Evolutionary conservation across 1,284 basidiomycete species (phyloP), one percentile per base, ranked within the genome.

Genomic region (Hypsizygus ulmarius): DNA sequence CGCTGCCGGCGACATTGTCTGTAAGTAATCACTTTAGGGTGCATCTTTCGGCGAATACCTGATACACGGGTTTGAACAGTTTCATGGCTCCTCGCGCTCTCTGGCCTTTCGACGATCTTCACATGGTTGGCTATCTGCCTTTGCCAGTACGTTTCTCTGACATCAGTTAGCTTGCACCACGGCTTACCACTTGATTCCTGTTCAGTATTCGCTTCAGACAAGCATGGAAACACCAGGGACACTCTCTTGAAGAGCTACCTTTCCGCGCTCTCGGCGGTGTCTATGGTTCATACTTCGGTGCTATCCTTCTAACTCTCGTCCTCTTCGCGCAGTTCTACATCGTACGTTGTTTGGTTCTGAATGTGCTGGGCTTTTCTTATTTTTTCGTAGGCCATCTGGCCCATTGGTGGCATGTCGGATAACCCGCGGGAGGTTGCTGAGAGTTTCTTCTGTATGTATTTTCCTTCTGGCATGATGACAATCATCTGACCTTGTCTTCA

Each of bases 261-360:
- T 73, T 68, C 66, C 57, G 55, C 30, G 71, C 72, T 16, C 49
- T 74, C 7, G 70, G 70, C 42, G 72, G 72, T 33, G 64, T 69
- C 16, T 73, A 59, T 12, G 71, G 71, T 15, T 74, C 71, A 2
- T 73, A 68, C 67, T 66, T 73, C 44, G 71, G 72, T 53, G 60
- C 69, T 14, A 57, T 70, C 39, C 66, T 73, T 37, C 56, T 72
- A 36, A 34, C 59, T 37, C 57, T 74, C 12, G 70, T 73, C 19
- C 53, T 73, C 30, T 68, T 74, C 40, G 71, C 70, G 6, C 71
- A 74, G 50, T 73, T 74, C 61, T 74, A 74, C 53, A 64, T 71
- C 30, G 71, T 68, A 47, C 49, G 61, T 58, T 3, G 2, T 18
- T 27, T 9, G 16, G 39, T n/a, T 7, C n/a, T n/a, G n/a, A n/a